Base-by-base conservation (phyloP, 805 yeast species). In the Yamadazyma tumulicola region DNA sequence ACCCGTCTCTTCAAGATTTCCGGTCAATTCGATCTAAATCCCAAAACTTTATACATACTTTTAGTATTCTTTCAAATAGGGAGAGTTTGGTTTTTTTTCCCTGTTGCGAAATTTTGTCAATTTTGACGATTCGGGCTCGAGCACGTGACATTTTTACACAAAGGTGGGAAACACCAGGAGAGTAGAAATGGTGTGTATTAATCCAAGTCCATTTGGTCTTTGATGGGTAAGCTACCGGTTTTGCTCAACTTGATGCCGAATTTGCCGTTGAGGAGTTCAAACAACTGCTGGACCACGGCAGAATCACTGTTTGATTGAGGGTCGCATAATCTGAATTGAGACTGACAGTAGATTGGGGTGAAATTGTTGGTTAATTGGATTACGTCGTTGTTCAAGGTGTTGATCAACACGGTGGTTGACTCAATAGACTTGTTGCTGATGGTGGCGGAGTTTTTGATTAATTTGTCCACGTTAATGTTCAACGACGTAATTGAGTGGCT, bases 331-430 rank as follows among this genome's bases (percentile, higher is more conserved):
- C 81, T 81, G 61, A 68, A 79, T 26, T 74, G 66, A 18, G 96
- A 85, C 55, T 89, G 96, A 28, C 85, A 82, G 93, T 95, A 93
- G 47, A 86, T 77, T 48, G 96, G 89, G 40, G 74, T 72, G 34
- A 79, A 72, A 17, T 81, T 69, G 48, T 72, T 97, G 18, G 91
- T 77, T 44, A 91, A 70, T 55, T 95, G 75, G 37, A 89, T 59
- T 12, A 84, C 64, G 57, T 85, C 93, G 31, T 65, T 51, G 39
- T 65, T 57, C 37, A 53, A 49, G 5, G 64, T 58, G 29, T 69
- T 59, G 15, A 64, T 59, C 3, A 65, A 50, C 32, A 93, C 76
- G 4, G 97, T 88, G 28, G 85, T 67, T 42, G 79, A 70, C 59
- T 85, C 94, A 56, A 96, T 79, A 10, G 91, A 87, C 23, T 80